These are phyloP conservation scores for Acanthochlamys bracteata DNA, from an alignment of 106 monocot genomes.

Conservation along the genomic window DNA sequence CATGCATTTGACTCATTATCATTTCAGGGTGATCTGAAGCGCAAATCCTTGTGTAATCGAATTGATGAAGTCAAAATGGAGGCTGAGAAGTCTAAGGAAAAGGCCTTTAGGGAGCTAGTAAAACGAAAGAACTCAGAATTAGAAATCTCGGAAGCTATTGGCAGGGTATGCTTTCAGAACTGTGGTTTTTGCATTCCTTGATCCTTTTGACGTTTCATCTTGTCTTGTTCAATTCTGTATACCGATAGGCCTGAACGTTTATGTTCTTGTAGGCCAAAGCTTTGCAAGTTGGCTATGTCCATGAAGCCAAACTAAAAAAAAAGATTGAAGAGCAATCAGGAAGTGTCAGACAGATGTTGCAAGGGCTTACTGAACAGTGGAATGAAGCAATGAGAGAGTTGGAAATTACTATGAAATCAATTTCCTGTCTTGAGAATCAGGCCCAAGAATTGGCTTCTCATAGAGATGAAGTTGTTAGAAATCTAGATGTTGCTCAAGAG, in stretches of 20 bases:
- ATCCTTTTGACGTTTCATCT: no score
- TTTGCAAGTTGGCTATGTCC: conserved; percentile 20
- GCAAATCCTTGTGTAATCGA: conserved; percentile 1
- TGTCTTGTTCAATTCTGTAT: neutral
- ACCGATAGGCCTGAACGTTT: no score
- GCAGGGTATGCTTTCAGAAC: conserved; percentile 21
- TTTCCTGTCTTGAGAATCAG: conserved; percentile 33
- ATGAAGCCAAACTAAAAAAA: conserved; percentile 37
- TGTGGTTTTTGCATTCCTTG: no score
- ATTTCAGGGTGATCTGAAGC: conserved; percentile 19
- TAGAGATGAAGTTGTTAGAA: conserved; percentile 20
- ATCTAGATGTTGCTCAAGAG: conserved; percentile 41
- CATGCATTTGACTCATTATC: neutral
- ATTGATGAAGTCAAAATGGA: conserved; percentile 27
- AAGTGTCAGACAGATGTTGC: conserved; percentile 21
- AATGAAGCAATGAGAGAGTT: conserved; percentile 30
- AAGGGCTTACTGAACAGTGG: conserved; percentile 25
- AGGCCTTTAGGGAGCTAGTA: conserved; percentile 25
- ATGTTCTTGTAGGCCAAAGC: conserved; percentile 26
- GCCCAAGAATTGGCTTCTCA: conserved; percentile 15
- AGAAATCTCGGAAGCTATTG: conserved; percentile 20
- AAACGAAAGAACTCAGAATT: conserved; percentile 37
- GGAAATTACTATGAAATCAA: conserved; percentile 16
- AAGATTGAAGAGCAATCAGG: conserved; percentile 32
- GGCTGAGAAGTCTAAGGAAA: conserved; percentile 31